phyloP scores from a whole-genome alignment of 1,284 basidiomycete species.

The Ganoderma lingzhi region DNA sequence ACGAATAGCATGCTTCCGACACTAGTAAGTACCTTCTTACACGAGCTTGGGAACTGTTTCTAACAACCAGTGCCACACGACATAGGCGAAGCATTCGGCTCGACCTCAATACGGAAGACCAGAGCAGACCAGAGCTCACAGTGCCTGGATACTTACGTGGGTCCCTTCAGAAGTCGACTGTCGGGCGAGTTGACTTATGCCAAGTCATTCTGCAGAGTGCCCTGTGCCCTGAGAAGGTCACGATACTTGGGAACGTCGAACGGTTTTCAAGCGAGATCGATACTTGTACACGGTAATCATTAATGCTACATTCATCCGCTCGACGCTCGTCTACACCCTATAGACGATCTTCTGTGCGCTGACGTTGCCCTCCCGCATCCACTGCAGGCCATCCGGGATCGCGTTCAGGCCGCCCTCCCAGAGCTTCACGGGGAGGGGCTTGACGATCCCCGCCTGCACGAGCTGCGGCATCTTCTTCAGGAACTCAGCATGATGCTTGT shows the following conservation, averaged over 20 bases:
- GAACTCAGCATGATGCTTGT: conserved; percentile 35
- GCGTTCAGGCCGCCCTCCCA: conserved; percentile 36
- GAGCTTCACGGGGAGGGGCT: conserved; percentile 34
- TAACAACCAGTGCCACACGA: conserved; percentile 33
- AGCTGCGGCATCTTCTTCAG: conserved; percentile 36
- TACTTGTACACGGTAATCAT: not conserved
- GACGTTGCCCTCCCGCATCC: conserved; percentile 37
- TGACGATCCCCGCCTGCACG: conserved; percentile 31
- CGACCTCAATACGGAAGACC: conserved; percentile 15
- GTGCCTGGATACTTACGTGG: no score
- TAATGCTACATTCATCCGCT: not conserved
- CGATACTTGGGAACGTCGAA: no score
- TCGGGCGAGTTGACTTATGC: no score
- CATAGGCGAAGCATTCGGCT: conserved; percentile 29
- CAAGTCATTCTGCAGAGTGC: no score
- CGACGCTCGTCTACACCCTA: conserved; percentile 15
- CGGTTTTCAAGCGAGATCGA: not conserved
- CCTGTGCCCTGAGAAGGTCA: no score
- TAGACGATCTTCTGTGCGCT: conserved; percentile 41
- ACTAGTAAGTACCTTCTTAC: conserved; percentile 13
- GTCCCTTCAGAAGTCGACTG: no score
- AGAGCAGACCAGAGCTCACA: conserved; percentile 2
- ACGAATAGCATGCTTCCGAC: conserved; percentile 5
- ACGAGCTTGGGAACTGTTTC: conserved; percentile 35
- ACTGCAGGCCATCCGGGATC: conserved; percentile 37